phyloP scores from a whole-genome alignment of 2,329 filamentous ascomycete genomes.

The Aspergillus neoniger region DNA sequence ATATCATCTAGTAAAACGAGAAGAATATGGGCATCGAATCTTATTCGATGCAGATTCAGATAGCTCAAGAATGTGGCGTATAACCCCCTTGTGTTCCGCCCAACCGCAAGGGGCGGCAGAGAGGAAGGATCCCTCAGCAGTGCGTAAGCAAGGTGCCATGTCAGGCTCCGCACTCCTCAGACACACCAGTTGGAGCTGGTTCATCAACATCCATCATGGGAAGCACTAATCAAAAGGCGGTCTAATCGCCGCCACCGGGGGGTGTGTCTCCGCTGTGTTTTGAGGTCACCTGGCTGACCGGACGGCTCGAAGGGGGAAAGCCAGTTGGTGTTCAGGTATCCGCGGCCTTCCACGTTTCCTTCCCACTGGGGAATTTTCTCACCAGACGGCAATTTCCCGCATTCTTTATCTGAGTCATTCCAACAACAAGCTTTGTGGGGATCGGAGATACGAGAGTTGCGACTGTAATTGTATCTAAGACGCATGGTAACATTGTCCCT shows the following conservation, averaged over 20 bases:
- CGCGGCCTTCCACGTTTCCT: too few species aligned
- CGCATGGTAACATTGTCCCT: too few species aligned
- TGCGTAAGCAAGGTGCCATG: background rate
- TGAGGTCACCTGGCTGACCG: conserved; percentile 2
- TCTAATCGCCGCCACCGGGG: background rate
- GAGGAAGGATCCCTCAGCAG: background rate
- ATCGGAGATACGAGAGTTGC: background rate
- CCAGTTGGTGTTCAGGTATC: too few species aligned
- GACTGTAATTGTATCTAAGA: too few species aligned
- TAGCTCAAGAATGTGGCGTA: background rate
- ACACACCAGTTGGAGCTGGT: background rate
- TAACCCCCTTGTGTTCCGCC: background rate
- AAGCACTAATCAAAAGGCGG: background rate
- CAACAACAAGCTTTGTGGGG: conserved; percentile 3
- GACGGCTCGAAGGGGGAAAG: background rate
- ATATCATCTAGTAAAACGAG: background rate
- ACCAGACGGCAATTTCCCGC: background rate
- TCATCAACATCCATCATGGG: background rate
- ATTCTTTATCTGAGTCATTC: background rate
- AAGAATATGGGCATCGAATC: too few species aligned
- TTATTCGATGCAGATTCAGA: background rate
- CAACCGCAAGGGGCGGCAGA: background rate
- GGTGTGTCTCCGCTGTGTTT: background rate
- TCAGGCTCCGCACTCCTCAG: background rate
- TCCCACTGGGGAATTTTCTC: background rate